Evolutionary conservation across 2,329 filamentous ascomycete species (phyloP), one percentile per base, ranked within the genome.

Genomic region (Colletotrichum sp.): DNA sequence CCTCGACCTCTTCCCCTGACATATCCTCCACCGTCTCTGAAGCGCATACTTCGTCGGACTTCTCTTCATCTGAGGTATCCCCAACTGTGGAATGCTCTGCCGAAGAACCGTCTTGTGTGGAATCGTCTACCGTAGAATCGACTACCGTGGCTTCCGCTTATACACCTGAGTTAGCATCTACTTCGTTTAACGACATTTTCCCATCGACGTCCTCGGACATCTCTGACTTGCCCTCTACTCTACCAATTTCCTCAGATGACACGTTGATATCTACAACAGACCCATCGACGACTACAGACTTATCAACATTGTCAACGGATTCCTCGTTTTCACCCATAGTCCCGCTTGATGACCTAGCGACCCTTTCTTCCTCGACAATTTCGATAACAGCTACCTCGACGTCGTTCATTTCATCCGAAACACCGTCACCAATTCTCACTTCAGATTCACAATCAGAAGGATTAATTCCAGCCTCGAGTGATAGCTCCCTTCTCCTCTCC

Each of bases 161-260:
- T 2, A 36, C 34, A 16, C 0, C 34, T n/a, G 39, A 48, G 18
- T 12, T 4, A 12, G 39, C 39, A n/a, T 48, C 39, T 48, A 4
- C 39, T 7, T n/a, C 39, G 39, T 48, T 21, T 12, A 0, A n/a
- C 10, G 18, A n/a, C 9, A 48, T 48, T 48, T 6, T 4, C 39
- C 6, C 39, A 48, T n/a, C 3, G 9, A 48, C 39, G 0, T n/a
- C 6, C 1, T 48, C 39, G 6, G 0, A 48, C 0, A 12, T 48
- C 1, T 48, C 18, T 48, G 39, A 48, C 39, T 48, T 48, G 3
- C 9, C 9, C 39, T n/a, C 39, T 48, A 43, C 39, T 48, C 39
- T 10, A 4, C 0, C 6, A 48, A n/a, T 0, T n/a, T 12, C 3
- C 39, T 48, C 18, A n/a, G 9, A 48, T 48, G 6, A 3, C 12